Evolutionary conservation across 164 flowering plant genomes (phyloP), one percentile per base, ranked within the genome.

Genomic region (Annona squamosa): DNA sequence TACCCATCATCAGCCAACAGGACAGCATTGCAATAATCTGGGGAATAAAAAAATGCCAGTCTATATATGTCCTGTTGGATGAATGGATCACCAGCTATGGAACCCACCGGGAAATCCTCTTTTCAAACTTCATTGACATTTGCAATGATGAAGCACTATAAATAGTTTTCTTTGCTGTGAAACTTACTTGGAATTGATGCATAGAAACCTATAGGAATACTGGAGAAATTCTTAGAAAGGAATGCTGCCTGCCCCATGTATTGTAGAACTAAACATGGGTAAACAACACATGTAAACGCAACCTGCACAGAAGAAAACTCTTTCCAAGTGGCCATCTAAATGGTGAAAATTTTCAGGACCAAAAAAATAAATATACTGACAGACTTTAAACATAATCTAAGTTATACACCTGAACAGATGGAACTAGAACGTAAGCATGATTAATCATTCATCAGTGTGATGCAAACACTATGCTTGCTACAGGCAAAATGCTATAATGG

Each of bases 201-300:
- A 80, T 85, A 85, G 70, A 90, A 90, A 86, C 85, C 82, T 65
- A 47, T 76, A 16, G 80, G 76, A 56, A 73, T 63, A 16, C 76
- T 73, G 70, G 82, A 79, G 18, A 85, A 79, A 67, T 90, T 88
- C 77, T 86, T 89, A 47, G 95, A 84, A 70, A 89, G 79, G 79
- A 87, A 89, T 66, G 95, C 95, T 56, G 95, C 91, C 75, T 89
- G 95, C 3, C 95, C 95, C 95, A 86, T 85, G 87, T 90, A 90
- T 77, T 90, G 95, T 76, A 86, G 85, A 41, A 90, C 82, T 10
- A 90, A 70, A 70, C 88, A 90, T 41, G 92, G 95, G 78, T 89
- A 90, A 46, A 86, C 75, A 47, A 87, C 66, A 71, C 75, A 73
- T 75, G 75, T 74, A 82, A 86, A 87, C 46, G 88, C 88, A 77